Conservation (phyloP, 176 grass and related monocot genomes). For the Hordeum vulgare region MorexV3_pseudomolecules_assembly NC_058520.1:508528338-508528837, state of each 20-base stretch:
- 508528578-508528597: not conserved
- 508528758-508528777: not conserved
- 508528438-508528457: constrained; percentile 96
- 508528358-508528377: constrained; percentile 94
- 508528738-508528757: not conserved
- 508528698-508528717: not conserved
- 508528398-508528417: constrained; percentile 74
- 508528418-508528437: constrained; percentile 89
- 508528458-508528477: constrained; percentile 97
- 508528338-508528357: constrained; percentile 97
- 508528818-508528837: not conserved
- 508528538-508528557: not conserved
- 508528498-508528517: not conserved
- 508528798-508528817: not conserved
- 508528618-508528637: not conserved
- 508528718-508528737: not conserved
- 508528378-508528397: constrained; percentile 93
- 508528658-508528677: not conserved
- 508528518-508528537: not conserved
- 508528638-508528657: not conserved
- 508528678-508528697: not conserved
- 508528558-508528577: not conserved
- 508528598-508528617: not conserved
- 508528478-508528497: constrained; percentile 97
- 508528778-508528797: not conserved